Evolutionary conservation across 2,329 filamentous ascomycete species (phyloP).

Genomic region (Fusarium caatingaense): DNA sequence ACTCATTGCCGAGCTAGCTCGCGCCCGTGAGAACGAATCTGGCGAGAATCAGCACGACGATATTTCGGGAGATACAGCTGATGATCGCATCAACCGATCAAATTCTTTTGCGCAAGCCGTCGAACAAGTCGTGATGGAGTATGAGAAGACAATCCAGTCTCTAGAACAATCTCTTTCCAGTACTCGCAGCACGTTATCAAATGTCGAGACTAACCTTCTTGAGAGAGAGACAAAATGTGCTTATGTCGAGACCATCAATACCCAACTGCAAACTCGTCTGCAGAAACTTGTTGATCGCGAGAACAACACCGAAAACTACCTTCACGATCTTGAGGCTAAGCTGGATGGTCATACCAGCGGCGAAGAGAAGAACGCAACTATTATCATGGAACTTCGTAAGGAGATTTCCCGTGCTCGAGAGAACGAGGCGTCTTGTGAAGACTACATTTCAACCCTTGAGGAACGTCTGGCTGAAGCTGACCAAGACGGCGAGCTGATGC

Average conservation of each 20-base stretch:
- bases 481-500: conserved; percentile 96
- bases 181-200: conserved; percentile 84
- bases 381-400: conserved; percentile 88
- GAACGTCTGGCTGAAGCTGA: conserved; percentile 95
- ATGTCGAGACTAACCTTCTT: conserved; percentile 84
- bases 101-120: conserved; percentile 97
- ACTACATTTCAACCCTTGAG: conserved; percentile 97
- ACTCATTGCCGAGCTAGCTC: conserved; percentile 92
- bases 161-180: conserved; percentile 91
- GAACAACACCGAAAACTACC: conserved; percentile 88
- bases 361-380: conserved; percentile 89
- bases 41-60: conserved; percentile 68
- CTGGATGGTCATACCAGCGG: conserved; percentile 91
- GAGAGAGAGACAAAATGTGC: conserved; percentile 96
- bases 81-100: conserved; percentile 90
- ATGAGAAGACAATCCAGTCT: conserved; percentile 97
- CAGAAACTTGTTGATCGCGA: conserved; percentile 95
- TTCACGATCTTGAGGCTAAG: conserved; percentile 90
- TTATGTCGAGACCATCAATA: conserved; percentile 91
- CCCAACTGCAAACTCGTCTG: conserved; percentile 88
- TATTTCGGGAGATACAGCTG: conserved; percentile 78
- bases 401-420: conserved; percentile 89
- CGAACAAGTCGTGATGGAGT: conserved; percentile 95
- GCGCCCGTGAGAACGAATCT: conserved; percentile 77
- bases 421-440: conserved; percentile 89